Conservation (phyloP, 2,329 filamentous ascomycete species). For the Trichophaea hybrida region DNA sequence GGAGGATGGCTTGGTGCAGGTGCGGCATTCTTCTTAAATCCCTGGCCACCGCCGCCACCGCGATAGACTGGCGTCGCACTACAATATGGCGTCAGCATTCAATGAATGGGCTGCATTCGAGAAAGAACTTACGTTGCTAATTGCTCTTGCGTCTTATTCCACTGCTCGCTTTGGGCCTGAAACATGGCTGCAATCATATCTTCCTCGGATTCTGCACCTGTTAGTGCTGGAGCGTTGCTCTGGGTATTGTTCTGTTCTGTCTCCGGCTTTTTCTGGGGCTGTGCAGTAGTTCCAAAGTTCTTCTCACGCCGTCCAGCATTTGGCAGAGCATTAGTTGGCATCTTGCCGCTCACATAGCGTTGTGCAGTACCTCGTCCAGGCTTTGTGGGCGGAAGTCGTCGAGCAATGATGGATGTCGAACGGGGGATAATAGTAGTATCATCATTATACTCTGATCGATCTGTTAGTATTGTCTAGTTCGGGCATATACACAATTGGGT, state of each 20-base stretch:
- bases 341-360: slow-evolving; percentile 90
- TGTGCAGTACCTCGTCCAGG: slow-evolving; percentile 80
- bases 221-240: slow-evolving; percentile 10
- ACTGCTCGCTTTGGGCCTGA: slow-evolving; percentile 75
- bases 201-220: slow-evolving; percentile 48
- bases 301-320: slow-evolving; percentile 27
- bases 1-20: slow-evolving; percentile 78
- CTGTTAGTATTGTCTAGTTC: slow-evolving; percentile 11
- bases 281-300: slow-evolving; percentile 35
- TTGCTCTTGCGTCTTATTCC: slow-evolving; percentile 84
- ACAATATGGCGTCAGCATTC: background rate
- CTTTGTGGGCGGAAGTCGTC: slow-evolving; percentile 68
- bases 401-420: slow-evolving; percentile 83
- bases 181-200: slow-evolving; percentile 90
- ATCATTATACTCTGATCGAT: slow-evolving; percentile 70
- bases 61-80: slow-evolving; percentile 35
- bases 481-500: background rate
- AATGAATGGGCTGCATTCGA: slow-evolving; percentile 1
- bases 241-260: slow-evolving; percentile 5
- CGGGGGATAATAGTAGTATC: slow-evolving; percentile 95
- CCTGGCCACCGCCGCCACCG: slow-evolving; percentile 23
- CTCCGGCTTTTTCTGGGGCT: slow-evolving; percentile 44
- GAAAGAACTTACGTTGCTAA: slow-evolving; percentile 54
- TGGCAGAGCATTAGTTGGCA: slow-evolving; percentile 58
- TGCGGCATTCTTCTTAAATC: slow-evolving; percentile 41